phyloP scores from a whole-genome alignment of 257 asterid species.

The Catharanthus roseus region DNA sequence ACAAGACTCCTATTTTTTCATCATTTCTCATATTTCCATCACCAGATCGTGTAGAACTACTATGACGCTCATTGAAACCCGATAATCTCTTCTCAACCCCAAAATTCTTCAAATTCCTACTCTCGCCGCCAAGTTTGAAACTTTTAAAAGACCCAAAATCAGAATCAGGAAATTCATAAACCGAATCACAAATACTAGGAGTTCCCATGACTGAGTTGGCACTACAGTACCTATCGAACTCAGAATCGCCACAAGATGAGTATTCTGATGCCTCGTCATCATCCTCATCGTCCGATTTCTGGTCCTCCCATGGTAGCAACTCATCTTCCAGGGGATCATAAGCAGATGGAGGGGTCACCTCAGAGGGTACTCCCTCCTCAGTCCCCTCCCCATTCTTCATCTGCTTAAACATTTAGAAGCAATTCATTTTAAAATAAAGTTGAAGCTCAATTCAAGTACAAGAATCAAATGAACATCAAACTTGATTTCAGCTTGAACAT shows the following conservation, averaged over 20 bases:
- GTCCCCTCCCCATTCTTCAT: constrained; percentile 55
- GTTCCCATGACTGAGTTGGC: constrained; percentile 89
- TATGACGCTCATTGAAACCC: constrained; percentile 21
- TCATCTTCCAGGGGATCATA: constrained; percentile 40
- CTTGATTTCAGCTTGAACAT: background rate
- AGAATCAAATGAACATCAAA: constrained; percentile 2
- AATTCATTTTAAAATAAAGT: background rate
- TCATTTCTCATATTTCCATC: constrained; percentile 21
- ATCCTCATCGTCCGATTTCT: constrained; percentile 64
- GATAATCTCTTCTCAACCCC: constrained; percentile 37
- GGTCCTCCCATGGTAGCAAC: constrained; percentile 31
- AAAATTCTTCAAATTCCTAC: constrained; percentile 24
- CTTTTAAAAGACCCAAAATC: constrained; percentile 59
- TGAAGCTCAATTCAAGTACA: background rate
- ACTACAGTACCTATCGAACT: constrained; percentile 79
- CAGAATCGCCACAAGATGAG: constrained; percentile 83
- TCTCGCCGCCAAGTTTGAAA: constrained; percentile 59
- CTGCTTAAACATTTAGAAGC: constrained; percentile 15
- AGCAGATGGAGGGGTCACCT: constrained; percentile 17
- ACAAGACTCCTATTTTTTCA: background rate
- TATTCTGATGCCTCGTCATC: constrained; percentile 44
- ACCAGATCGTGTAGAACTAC: constrained; percentile 18
- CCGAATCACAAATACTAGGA: constrained; percentile 59
- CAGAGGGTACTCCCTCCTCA: constrained; percentile 42
- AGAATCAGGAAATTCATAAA: constrained; percentile 47